A percentile compares a stretch with the other conserved stretches of the same genome.
Conservation (phyloP, 306 rosid genomes). For the Cucurbita argyrosperma region DNA sequence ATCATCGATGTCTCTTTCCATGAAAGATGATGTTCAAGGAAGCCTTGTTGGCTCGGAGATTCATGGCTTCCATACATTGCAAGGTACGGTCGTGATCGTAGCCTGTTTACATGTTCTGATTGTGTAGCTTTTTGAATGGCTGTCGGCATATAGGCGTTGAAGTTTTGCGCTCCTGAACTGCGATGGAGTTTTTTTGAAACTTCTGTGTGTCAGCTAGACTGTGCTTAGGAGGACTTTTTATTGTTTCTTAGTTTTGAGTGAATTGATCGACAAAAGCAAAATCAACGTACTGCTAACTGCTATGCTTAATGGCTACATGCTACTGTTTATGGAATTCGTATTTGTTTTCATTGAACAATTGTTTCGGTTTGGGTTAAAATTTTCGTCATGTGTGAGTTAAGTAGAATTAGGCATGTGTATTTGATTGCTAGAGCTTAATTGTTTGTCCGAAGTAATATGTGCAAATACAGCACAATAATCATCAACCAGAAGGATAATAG, state of each 20-base stretch:
- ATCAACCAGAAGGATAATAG: background rate
- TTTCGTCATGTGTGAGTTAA: background rate
- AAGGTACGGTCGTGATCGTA: conserved; percentile 27
- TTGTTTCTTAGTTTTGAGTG: background rate
- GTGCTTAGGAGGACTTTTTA: background rate
- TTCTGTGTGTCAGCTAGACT: background rate
- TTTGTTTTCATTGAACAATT: background rate
- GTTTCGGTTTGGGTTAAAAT: background rate
- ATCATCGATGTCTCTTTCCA: conserved; percentile 22
- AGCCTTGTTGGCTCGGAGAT: conserved; percentile 56
- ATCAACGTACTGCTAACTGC: background rate
- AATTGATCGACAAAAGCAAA: background rate
- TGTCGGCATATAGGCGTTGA: background rate
- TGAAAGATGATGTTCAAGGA: conserved; percentile 24
- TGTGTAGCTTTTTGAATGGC: background rate
- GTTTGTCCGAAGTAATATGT: background rate
- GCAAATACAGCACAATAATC: background rate
- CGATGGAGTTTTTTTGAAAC: background rate
- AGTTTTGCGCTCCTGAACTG: background rate
- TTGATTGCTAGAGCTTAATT: background rate
- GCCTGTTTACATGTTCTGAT: background rate
- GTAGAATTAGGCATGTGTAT: background rate
- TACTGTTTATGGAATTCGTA: background rate
- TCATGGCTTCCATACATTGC: conserved; percentile 87
- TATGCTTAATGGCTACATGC: background rate